Percentiles rank a stretch among this genome's conserved stretches.
Evolutionary conservation across 1,139 yeast species (phyloP).

Genomic region (Suhomyces kunorum): DNA sequence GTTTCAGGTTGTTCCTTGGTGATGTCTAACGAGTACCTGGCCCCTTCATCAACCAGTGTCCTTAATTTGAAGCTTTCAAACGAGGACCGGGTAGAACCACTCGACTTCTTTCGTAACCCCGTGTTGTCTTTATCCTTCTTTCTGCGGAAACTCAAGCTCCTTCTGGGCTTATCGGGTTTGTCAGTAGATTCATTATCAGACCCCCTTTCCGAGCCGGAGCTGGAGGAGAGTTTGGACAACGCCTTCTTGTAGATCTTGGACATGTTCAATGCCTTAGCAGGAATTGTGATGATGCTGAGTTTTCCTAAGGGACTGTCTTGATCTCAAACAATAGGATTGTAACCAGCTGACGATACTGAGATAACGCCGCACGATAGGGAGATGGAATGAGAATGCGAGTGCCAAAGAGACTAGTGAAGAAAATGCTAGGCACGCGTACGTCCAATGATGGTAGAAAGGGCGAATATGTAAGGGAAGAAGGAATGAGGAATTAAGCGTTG

Average conservation of each 20-base stretch:
- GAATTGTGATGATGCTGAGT: neutral
- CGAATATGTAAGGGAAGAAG: too few species aligned
- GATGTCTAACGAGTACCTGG: neutral
- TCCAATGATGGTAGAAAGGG: too few species aligned
- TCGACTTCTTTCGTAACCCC: neutral
- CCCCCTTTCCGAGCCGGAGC: conserved; percentile 10
- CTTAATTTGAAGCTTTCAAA: conserved; percentile 2
- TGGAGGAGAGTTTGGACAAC: conserved; percentile 14
- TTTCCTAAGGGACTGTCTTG: neutral
- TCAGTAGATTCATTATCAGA: conserved; percentile 8
- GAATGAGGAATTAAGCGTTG: too few species aligned
- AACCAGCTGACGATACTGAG: too few species aligned
- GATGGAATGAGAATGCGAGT: too few species aligned
- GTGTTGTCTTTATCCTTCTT: conserved; percentile 5
- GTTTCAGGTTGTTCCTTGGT: conserved; percentile 9
- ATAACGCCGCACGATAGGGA: too few species aligned
- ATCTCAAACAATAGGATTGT: neutral
- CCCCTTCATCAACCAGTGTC: conserved; percentile 1
- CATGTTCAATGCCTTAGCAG: conserved; percentile 3
- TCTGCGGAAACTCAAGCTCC: conserved; percentile 16
- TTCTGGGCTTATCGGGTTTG: conserved; percentile 13
- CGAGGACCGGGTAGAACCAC: conserved; percentile 3
- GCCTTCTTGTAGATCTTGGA: conserved; percentile 18
- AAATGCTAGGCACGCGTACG: too few species aligned
- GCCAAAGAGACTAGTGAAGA: too few species aligned